These are phyloP conservation scores for Penicillium thymicola DNA, from an alignment of 2,329 filamentous ascomycete genomes.

Conservation along the genomic window DNA sequence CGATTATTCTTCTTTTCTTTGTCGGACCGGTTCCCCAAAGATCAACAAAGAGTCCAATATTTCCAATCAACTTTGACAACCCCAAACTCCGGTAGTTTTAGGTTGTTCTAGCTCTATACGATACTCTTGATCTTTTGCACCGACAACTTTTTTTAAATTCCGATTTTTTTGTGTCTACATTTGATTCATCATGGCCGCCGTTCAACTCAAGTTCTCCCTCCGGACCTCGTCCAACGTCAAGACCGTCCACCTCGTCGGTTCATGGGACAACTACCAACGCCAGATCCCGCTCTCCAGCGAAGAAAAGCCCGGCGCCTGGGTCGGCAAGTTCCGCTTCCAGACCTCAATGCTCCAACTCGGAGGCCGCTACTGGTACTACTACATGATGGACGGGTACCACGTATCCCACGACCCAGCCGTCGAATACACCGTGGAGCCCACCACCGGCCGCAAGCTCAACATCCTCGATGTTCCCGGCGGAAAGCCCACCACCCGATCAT, in stretches of 20 bases:
- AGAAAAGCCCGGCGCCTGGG: conserved; percentile 85
- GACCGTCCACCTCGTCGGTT: conserved; percentile 94
- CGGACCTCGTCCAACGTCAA: conserved; percentile 95
- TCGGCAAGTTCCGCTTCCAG: conserved; percentile 95
- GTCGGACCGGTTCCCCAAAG: conserved; percentile 33
- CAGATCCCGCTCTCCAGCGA: conserved; percentile 95
- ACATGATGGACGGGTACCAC: conserved; percentile 99
- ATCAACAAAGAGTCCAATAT: conserved; percentile 16
- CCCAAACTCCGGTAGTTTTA: conserved; percentile 31
- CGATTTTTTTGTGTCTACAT: conserved; percentile 10
- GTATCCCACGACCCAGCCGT: conserved; percentile 93
- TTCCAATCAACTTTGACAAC: conserved; percentile 3
- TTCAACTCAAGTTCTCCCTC: conserved; percentile 93
- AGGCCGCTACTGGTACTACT: conserved; percentile 99
- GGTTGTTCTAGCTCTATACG: conserved; percentile 18
- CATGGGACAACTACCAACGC: conserved; percentile 95
- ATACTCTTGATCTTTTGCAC: conserved; percentile 20
- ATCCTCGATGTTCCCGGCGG: conserved; percentile 82
- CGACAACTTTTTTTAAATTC: conserved; percentile 21
- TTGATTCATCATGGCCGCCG: conserved; percentile 66
- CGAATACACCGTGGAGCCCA: conserved; percentile 86
- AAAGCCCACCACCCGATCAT: conserved; percentile 38
- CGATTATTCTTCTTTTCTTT: conserved; percentile 24
- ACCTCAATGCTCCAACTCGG: conserved; percentile 79
- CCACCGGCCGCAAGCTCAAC: conserved; percentile 94